Percentiles rank a stretch among this genome's conserved stretches.
Conservation (phyloP, 176 grass and related monocot species). For the Raddia guianensis region DNA sequence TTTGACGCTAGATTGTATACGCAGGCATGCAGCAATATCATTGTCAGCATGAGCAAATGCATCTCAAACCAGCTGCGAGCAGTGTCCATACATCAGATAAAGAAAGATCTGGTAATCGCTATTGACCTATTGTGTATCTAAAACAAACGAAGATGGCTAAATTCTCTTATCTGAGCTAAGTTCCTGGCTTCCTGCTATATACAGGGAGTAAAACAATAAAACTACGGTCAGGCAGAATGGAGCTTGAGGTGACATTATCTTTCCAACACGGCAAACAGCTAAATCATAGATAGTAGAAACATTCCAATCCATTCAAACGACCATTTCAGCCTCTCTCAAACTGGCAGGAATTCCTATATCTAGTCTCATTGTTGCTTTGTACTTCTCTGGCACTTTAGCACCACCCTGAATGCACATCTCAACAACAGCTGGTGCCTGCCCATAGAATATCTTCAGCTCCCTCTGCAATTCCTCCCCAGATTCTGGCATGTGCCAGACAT, state of each 20-base stretch:
- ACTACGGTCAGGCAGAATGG: neutral
- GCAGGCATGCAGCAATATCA: neutral
- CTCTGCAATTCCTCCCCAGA: conserved; percentile 61
- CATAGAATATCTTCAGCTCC: conserved; percentile 90
- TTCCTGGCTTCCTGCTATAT: conserved; percentile 33
- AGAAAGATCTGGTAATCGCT: neutral
- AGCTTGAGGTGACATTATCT: neutral
- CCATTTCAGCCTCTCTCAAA: conserved; percentile 92
- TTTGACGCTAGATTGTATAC: neutral
- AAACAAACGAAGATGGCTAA: neutral
- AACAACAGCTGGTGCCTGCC: conserved; percentile 93
- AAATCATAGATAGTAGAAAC: neutral
- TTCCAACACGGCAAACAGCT: neutral
- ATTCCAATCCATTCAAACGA: conserved; percentile 48
- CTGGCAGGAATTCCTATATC: conserved; percentile 82
- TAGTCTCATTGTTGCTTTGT: conserved; percentile 87
- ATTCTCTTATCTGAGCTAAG: conserved; percentile 28
- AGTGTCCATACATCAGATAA: neutral
- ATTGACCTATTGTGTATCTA: neutral
- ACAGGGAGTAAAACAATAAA: conserved; percentile 25
- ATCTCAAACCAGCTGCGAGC: neutral
- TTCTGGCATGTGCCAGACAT: conserved; percentile 91
- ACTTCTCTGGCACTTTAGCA: conserved; percentile 68
- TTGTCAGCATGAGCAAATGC: conserved; percentile 8
- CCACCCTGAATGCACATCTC: conserved; percentile 78